Base-by-base conservation (phyloP, 768 basidiomycete genomes). In the Suillus clintonianus region DNA sequence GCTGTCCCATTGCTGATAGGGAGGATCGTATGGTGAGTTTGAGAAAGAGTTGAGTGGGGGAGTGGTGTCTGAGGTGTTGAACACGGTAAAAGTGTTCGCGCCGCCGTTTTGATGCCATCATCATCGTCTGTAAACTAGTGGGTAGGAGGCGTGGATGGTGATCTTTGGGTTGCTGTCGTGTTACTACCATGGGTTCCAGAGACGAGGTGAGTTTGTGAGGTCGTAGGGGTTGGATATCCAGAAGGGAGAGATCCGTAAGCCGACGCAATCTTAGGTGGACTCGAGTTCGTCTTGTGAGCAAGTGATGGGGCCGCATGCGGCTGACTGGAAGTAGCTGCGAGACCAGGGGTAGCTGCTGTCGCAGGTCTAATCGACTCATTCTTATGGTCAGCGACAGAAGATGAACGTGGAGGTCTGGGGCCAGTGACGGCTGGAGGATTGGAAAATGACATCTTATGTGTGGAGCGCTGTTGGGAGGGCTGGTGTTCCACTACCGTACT, bases 1-100 rank as follows among this genome's bases (percentile, higher is more conserved):
- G n/a, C 67, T 74, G 66, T 84, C 85, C 85, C 86, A 88, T 71
- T 79, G 79, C 69, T 86, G 85, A 67, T 79, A 75, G 14, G 71
- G 64, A 30, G 64, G 47, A 27, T 76, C 72, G n/a, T 78, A 71
- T 5, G 74, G 73, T 1, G 69, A 70, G 36, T 76, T 74, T 41
- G 74, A 80, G 22, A 22, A 62, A 1, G 70, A 24, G 22, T 37
- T 37, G n/a, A 68, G 59, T 4, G 72, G 65, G 70, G 87, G 77
- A 9, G 81, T 83, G 19, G 85, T 76, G 4, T 80, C 77, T 15
- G 82, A 82, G 7, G 65, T 77, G 64, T 82, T 77, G 76, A 79
- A 76, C 51, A 75, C 62, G 41, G 74, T 67, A 62, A 73, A 75
- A 0, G 71, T 71, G 32, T 70, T 72, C 42, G 69, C 54, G 68